A percentile compares a stretch with the other conserved stretches of the same genome.
phyloP scores from a whole-genome alignment of 2,329 filamentous ascomycete genomes.

The Aspergillus sp. region DNA sequence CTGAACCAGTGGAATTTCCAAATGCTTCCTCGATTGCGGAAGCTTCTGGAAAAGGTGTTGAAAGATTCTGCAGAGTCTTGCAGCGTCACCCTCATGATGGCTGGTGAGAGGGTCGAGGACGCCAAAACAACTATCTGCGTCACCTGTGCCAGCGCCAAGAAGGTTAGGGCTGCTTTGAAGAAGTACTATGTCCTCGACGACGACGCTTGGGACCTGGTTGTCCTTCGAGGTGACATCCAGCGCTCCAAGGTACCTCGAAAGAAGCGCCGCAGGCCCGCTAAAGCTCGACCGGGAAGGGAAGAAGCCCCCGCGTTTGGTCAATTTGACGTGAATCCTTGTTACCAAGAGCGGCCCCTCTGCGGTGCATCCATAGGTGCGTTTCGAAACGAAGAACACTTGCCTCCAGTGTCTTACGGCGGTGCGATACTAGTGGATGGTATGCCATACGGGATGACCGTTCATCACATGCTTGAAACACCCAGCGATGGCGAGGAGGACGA shows the following conservation, averaged over 20 bases:
- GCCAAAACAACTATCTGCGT: slow-evolving; percentile 56
- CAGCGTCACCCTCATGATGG: slow-evolving; percentile 53
- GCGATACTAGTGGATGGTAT: slow-evolving; percentile 76
- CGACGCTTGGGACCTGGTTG: slow-evolving; percentile 51
- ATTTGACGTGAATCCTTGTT: slow-evolving; percentile 56
- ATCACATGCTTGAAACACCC: slow-evolving; percentile 78
- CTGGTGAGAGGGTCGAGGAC: slow-evolving; percentile 49
- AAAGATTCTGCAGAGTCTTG: slow-evolving; percentile 53
- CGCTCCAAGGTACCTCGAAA: slow-evolving; percentile 45
- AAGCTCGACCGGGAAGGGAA: slow-evolving; percentile 18
- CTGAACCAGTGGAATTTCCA: slow-evolving; percentile 52
- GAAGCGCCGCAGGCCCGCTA: slow-evolving; percentile 32
- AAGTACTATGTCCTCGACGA: slow-evolving; percentile 51
- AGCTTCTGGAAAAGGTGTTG: slow-evolving; percentile 51
- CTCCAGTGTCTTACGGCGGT: slow-evolving; percentile 84
- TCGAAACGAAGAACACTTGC: slow-evolving; percentile 73
- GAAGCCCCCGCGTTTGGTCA: slow-evolving; percentile 21
- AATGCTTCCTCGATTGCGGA: slow-evolving; percentile 50
- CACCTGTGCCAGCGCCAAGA: slow-evolving; percentile 51
- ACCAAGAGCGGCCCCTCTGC: slow-evolving; percentile 69
- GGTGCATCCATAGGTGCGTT: slow-evolving; percentile 92
- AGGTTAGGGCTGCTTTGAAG: slow-evolving; percentile 50
- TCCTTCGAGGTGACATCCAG: slow-evolving; percentile 51
- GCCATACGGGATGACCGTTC: slow-evolving; percentile 89
- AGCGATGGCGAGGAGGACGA: slow-evolving; percentile 46